phyloP scores from a whole-genome alignment of 257 asterid genomes.

The Solanum chiquidenum region DNA sequence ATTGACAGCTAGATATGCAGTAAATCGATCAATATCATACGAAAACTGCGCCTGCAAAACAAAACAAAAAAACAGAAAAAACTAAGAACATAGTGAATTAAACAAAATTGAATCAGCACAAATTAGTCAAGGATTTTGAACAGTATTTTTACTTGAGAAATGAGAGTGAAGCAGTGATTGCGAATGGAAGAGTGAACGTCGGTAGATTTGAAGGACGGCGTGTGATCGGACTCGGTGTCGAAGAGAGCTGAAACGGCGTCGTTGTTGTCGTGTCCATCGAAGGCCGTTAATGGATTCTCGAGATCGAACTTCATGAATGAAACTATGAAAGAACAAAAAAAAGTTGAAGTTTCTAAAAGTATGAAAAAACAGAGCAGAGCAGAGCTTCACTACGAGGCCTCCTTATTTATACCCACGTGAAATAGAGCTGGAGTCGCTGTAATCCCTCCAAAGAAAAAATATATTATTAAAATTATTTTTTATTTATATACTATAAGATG shows the following conservation, averaged over 20 bases:
- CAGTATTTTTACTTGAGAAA: constrained; percentile 23
- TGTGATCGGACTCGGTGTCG: constrained; percentile 39
- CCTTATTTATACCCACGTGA: neutral
- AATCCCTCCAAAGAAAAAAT: too few relatives aligned
- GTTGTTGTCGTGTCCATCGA: constrained; percentile 12
- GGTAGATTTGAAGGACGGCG: constrained; percentile 16
- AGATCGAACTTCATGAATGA: constrained; percentile 29
- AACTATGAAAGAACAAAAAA: neutral
- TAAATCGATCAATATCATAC: constrained; percentile 28
- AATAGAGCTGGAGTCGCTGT: neutral
- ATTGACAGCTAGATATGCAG: constrained; percentile 40
- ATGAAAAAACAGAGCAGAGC: neutral
- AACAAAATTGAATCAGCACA: neutral
- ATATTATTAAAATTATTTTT: neutral
- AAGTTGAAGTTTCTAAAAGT: neutral
- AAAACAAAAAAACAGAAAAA: neutral
- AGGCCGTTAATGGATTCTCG: constrained; percentile 29
- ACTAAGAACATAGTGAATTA: neutral
- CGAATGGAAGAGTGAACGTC: constrained; percentile 31
- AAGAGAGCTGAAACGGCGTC: constrained; percentile 37
- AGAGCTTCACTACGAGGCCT: neutral
- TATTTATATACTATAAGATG: too few relatives aligned
- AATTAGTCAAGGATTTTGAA: neutral
- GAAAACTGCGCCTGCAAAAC: constrained; percentile 26
- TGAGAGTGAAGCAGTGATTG: constrained; percentile 28